These are phyloP conservation scores for Mallotus nudiflorus DNA, from an alignment of 345 rosid genomes.

Conservation along the genomic window DNA sequence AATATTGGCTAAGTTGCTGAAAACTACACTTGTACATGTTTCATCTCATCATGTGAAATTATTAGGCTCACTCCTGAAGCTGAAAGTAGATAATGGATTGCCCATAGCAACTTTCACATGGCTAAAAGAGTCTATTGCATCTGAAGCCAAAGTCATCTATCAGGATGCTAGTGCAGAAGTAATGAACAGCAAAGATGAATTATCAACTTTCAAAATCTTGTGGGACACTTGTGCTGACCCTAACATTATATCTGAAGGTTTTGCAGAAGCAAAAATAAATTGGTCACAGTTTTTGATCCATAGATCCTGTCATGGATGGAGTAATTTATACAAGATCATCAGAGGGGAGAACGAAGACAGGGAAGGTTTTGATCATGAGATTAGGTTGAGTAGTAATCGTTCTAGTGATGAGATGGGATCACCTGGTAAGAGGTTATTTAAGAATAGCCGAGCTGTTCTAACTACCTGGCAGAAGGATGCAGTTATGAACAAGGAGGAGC, in stretches of 20 bases:
- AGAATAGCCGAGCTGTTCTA: constrained; percentile 38
- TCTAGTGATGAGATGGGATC: constrained; percentile 38
- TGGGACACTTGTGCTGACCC: constrained; percentile 74
- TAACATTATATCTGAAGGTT: constrained; percentile 55
- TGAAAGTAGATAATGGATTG: constrained; percentile 54
- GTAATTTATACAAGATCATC: constrained; percentile 42
- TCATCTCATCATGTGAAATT: constrained; percentile 70
- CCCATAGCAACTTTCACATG: constrained; percentile 53
- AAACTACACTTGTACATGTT: constrained; percentile 44
- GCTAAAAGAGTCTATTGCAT: constrained; percentile 49
- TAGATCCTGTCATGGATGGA: constrained; percentile 57
- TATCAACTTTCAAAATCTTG: constrained; percentile 40
- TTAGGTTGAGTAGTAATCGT: constrained; percentile 31
- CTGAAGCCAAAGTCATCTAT: constrained; percentile 41
- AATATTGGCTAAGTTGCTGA: constrained; percentile 48
- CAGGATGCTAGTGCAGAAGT: constrained; percentile 37
- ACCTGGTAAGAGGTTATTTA: constrained; percentile 35
- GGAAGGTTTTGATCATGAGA: constrained; percentile 35
- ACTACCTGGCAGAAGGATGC: constrained; percentile 58
- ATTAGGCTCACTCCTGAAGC: constrained; percentile 51
- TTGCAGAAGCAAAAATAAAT: constrained; percentile 54
- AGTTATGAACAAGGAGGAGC: constrained; percentile 37
- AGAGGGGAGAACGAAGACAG: constrained; percentile 33
- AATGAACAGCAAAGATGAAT: constrained; percentile 39
- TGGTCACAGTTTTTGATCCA: constrained; percentile 41